Conservation (phyloP, 2,329 filamentous ascomycete genomes). For the Alternaria sp. region DNA sequence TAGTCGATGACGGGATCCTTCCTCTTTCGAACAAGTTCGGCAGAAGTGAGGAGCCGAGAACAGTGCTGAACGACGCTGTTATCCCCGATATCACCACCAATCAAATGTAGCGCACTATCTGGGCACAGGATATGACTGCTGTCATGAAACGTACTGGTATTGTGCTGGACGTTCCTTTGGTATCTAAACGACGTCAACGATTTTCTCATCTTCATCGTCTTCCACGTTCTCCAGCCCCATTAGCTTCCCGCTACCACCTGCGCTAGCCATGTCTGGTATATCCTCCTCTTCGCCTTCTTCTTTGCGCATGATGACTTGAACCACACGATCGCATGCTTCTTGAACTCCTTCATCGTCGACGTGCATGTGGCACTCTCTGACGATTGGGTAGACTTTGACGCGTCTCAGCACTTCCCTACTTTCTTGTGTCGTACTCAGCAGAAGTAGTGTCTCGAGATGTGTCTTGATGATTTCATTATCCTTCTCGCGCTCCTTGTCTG, state of each 20-base stretch:
- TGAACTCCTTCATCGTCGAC: constrained; percentile 80
- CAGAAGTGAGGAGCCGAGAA: constrained; percentile 22
- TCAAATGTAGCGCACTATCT: constrained; percentile 5
- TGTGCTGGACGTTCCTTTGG: background rate
- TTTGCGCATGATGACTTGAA: constrained; percentile 86
- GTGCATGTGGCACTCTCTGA: constrained; percentile 83
- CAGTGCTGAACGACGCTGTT: constrained; percentile 3
- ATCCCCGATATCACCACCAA: constrained; percentile 27
- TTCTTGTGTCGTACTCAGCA: constrained; percentile 80
- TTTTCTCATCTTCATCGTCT: constrained; percentile 48
- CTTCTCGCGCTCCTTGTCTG: constrained; percentile 85
- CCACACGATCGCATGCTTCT: constrained; percentile 86
- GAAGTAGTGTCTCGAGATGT: constrained; percentile 85
- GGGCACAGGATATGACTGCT: background rate
- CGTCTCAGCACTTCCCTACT: constrained; percentile 77
- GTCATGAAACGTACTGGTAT: background rate
- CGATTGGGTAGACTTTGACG: constrained; percentile 85
- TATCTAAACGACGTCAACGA: constrained; percentile 44
- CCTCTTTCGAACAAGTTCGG: constrained; percentile 7
- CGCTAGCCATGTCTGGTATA: constrained; percentile 38
- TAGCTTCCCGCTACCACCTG: constrained; percentile 34
- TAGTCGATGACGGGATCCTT: constrained; percentile 22
- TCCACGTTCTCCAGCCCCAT: constrained; percentile 41
- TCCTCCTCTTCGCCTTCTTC: constrained; percentile 68
- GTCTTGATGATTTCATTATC: constrained; percentile 81